phyloP scores from a whole-genome alignment of 306 rosid species.

The Gastrolobium bilobum region DNA sequence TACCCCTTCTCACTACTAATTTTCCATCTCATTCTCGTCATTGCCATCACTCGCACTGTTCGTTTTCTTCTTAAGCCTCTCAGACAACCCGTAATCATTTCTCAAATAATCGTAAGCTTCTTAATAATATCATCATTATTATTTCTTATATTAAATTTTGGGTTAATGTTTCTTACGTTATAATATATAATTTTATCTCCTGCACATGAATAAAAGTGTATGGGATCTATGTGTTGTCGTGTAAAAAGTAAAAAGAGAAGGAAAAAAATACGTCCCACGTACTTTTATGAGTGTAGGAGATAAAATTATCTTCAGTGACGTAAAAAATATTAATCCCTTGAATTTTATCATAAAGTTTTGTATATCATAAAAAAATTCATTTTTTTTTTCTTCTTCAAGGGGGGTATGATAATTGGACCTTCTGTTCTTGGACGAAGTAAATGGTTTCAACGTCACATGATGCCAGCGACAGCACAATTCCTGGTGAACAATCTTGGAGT shows the following conservation, averaged over 20 bases:
- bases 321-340: too few species aligned
- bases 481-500: constrained; percentile 62
- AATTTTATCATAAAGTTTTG: too few species aligned
- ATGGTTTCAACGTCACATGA: constrained; percentile 43
- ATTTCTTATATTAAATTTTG: too few species aligned
- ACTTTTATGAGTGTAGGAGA: too few species aligned
- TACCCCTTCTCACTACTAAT: constrained; percentile 57
- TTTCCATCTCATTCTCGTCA: constrained; percentile 55
- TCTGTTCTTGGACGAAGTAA: constrained; percentile 61
- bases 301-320: too few species aligned
- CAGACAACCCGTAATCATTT: constrained; percentile 71
- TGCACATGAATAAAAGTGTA: too few species aligned
- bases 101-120: constrained; percentile 75
- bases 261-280: too few species aligned
- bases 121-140: not conserved
- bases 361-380: too few species aligned
- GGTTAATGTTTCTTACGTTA: too few species aligned
- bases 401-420: constrained; percentile 86
- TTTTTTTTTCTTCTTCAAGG: constrained; percentile 52
- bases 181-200: too few species aligned
- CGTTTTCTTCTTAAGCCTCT: constrained; percentile 76
- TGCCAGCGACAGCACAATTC: constrained; percentile 43
- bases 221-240: too few species aligned
- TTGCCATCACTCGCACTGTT: constrained; percentile 44
- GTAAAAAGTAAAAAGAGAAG: too few species aligned